phyloP scores from a whole-genome alignment of 805 yeast genomes.

The Lipomyces japonicus region DNA sequence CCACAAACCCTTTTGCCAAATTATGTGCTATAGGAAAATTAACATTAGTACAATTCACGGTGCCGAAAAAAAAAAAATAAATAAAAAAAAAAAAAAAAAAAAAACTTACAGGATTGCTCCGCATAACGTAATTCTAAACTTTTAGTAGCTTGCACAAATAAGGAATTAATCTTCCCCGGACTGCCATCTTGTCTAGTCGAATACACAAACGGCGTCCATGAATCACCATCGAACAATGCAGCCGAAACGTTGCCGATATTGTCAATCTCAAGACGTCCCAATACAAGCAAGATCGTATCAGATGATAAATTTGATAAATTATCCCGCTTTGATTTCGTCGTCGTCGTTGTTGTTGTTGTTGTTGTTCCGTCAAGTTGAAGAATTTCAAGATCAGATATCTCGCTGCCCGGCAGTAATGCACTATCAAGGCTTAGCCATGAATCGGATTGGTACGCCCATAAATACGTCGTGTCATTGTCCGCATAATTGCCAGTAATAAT shows the following conservation, averaged over 20 bases:
- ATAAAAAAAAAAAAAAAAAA: background rate
- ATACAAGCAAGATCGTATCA: constrained; percentile 49
- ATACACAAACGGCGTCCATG: constrained; percentile 64
- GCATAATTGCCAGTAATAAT: constrained; percentile 45
- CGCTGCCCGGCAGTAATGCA: constrained; percentile 35
- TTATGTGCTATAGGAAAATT: constrained; percentile 14
- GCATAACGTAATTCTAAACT: background rate
- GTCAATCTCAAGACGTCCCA: constrained; percentile 53
- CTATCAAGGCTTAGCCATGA: constrained; percentile 30
- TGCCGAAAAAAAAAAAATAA: background rate
- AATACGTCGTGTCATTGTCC: constrained; percentile 41
- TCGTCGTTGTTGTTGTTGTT: constrained; percentile 1
- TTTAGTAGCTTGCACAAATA: constrained; percentile 33
- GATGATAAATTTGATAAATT: constrained; percentile 39
- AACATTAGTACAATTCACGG: too few relatives aligned
- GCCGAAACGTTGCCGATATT: constrained; percentile 54
- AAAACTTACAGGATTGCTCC: too few relatives aligned
- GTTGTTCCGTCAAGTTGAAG: constrained; percentile 36
- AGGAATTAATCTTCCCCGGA: constrained; percentile 33
- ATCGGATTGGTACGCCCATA: constrained; percentile 32
- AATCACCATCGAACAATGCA: constrained; percentile 61
- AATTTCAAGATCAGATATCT: constrained; percentile 48
- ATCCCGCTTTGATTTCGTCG: constrained; percentile 33
- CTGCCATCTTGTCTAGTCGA: constrained; percentile 39
- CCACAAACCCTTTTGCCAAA: constrained; percentile 59